These are phyloP conservation scores for Fusarium praegraminearum DNA, from an alignment of 2,329 filamentous ascomycete species.

Conservation along the genomic window DNA sequence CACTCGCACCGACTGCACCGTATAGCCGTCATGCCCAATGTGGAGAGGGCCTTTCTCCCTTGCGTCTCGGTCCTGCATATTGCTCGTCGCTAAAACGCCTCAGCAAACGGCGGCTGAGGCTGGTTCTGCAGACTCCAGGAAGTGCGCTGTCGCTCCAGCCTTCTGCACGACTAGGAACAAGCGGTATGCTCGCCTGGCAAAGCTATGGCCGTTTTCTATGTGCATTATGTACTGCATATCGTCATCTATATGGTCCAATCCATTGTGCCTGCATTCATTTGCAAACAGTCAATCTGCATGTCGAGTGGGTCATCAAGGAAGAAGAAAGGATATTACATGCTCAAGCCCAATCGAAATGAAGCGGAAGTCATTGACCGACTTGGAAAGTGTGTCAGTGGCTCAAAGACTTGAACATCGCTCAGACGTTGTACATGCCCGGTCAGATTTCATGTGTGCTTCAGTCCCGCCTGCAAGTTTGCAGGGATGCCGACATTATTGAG, in stretches of 20 bases:
- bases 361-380: background rate
- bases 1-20: slow-evolving; percentile 25
- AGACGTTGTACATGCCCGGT: background rate
- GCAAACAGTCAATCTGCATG: slow-evolving; percentile 24
- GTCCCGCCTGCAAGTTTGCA: background rate
- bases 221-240: slow-evolving; percentile 11
- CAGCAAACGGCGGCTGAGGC: slow-evolving; percentile 7
- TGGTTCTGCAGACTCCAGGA: background rate
- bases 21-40: slow-evolving; percentile 15
- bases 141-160: background rate
- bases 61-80: slow-evolving; percentile 23
- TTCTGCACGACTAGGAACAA: slow-evolving; percentile 20
- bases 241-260: slow-evolving; percentile 9
- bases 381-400: background rate
- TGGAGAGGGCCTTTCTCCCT: slow-evolving; percentile 1
- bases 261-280: background rate
- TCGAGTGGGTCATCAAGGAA: slow-evolving; percentile 1
- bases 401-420: background rate
- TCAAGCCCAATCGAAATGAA: slow-evolving; percentile 10
- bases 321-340: slow-evolving; percentile 9
- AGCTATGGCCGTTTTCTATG: slow-evolving; percentile 12
- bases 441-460: slow-evolving; percentile 1
- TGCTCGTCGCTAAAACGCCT: background rate
- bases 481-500: slow-evolving; percentile 2
- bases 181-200: slow-evolving; percentile 5